Evolutionary conservation across 495 filamentous ascomycete species (phyloP).

Genomic region (Schizothecium vesticola): DNA sequence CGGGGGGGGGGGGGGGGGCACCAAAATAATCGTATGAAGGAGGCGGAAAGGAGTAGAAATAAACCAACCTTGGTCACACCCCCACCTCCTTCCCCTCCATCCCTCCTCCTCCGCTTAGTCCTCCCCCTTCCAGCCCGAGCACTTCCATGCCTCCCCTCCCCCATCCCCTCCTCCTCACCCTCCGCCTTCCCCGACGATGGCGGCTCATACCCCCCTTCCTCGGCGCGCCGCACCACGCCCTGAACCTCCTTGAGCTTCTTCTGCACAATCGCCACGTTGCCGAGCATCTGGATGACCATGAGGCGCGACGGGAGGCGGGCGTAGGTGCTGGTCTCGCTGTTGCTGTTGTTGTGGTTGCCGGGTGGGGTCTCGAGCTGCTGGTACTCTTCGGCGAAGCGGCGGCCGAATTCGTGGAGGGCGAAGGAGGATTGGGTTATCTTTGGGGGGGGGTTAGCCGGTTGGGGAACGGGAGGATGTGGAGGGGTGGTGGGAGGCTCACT

Average conservation of each 20-base stretch:
- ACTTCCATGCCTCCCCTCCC: neutral
- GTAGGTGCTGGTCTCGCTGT: neutral
- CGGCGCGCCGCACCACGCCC: neutral
- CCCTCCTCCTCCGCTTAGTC: neutral
- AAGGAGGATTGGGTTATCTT: neutral
- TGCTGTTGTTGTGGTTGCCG: no score
- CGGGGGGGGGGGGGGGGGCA: no score
- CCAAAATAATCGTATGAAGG: no score
- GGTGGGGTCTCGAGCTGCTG: neutral
- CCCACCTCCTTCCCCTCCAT: neutral
- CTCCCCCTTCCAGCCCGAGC: no score
- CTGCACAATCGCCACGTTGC: neutral
- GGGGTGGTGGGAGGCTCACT: neutral
- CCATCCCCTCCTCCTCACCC: neutral
- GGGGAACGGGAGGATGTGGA: neutral
- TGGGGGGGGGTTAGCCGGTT: neutral
- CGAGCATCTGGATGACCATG: neutral
- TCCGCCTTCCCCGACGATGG: neutral
- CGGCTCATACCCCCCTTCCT: neutral
- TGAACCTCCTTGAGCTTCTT: neutral
- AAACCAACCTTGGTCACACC: neutral
- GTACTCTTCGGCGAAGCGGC: neutral
- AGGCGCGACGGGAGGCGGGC: neutral
- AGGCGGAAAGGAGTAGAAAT: neutral
- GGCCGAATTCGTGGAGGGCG: neutral